These are phyloP conservation scores for Novymonas esmeraldas DNA, from an alignment of 208 protist genomes.

Conservation along the genomic window DNA sequence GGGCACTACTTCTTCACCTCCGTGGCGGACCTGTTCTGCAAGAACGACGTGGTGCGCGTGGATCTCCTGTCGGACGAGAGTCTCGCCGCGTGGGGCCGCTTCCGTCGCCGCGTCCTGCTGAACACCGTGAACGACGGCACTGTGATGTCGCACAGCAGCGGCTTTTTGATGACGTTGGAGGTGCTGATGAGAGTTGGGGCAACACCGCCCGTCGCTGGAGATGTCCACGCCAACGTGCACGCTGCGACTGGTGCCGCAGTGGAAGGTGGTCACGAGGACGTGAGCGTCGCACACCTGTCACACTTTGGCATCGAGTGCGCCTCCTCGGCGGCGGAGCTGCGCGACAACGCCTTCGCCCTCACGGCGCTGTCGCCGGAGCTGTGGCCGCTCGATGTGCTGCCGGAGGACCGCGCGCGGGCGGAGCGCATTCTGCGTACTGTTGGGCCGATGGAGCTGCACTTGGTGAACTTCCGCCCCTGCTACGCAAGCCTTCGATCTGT, in stretches of 20 bases:
- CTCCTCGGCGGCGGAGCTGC: constrained; percentile 6
- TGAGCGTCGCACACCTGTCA: no score
- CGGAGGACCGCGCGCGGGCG: constrained; percentile 36
- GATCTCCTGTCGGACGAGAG: constrained; percentile 26
- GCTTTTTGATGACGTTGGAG: constrained; percentile 29
- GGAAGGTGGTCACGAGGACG: no score
- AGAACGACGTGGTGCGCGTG: constrained; percentile 19
- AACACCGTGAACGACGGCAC: constrained; percentile 40
- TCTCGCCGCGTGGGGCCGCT: constrained; percentile 30
- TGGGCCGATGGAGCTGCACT: constrained; percentile 40
- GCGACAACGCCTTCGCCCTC: constrained; percentile 13
- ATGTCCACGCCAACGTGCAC: no score
- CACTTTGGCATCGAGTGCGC: constrained; percentile 20
- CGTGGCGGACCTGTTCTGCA: constrained; percentile 51
- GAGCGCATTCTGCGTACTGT: constrained; percentile 30
- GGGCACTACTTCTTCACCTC: constrained; percentile 34
- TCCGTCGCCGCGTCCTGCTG: constrained; percentile 40
- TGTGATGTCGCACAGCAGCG: constrained; percentile 51
- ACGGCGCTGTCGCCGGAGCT: constrained; percentile 3
- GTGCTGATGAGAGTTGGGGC: constrained; percentile 9
- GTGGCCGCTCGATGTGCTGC: constrained; percentile 43
- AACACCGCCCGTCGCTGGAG: no score
- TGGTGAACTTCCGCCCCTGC: constrained; percentile 37
- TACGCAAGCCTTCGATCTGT: background rate
- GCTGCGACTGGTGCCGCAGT: no score